phyloP scores from a whole-genome alignment of 495 filamentous ascomycete species.

The Chaetomium tenue region DNA sequence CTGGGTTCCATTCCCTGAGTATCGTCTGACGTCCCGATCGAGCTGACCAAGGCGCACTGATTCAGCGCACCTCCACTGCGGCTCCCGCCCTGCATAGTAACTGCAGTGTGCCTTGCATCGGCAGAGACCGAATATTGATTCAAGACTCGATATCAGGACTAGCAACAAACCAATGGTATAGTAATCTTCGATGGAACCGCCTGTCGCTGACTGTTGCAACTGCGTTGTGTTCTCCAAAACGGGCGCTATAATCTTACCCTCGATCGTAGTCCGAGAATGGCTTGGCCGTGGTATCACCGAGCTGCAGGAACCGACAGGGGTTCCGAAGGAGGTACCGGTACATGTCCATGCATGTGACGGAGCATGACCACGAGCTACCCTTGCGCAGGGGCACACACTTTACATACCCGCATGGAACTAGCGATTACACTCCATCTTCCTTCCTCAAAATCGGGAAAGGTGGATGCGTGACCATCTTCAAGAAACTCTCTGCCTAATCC shows the following conservation, averaged over 20 bases:
- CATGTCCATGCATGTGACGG: background rate
- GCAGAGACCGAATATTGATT: background rate
- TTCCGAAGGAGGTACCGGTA: background rate
- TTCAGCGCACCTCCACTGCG: background rate
- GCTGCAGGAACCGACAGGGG: background rate
- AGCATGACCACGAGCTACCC: background rate
- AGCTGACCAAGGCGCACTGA: background rate
- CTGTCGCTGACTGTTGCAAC: background rate
- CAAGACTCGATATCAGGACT: background rate
- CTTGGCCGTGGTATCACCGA: background rate
- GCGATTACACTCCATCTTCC: background rate
- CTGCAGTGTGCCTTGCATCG: background rate
- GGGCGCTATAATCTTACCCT: background rate
- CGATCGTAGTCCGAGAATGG: background rate
- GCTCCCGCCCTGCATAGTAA: background rate
- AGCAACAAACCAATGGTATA: background rate
- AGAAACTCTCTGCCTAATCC: background rate
- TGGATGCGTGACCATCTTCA: background rate
- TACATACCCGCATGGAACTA: background rate
- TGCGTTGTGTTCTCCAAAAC: background rate
- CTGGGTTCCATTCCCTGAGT: background rate
- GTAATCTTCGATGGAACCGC: background rate
- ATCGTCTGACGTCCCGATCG: background rate
- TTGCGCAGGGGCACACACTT: background rate
- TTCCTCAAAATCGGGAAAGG: background rate